Evolutionary conservation across 768 basidiomycete genomes (phyloP).

Genomic region (Boletus reticulatus): DNA sequence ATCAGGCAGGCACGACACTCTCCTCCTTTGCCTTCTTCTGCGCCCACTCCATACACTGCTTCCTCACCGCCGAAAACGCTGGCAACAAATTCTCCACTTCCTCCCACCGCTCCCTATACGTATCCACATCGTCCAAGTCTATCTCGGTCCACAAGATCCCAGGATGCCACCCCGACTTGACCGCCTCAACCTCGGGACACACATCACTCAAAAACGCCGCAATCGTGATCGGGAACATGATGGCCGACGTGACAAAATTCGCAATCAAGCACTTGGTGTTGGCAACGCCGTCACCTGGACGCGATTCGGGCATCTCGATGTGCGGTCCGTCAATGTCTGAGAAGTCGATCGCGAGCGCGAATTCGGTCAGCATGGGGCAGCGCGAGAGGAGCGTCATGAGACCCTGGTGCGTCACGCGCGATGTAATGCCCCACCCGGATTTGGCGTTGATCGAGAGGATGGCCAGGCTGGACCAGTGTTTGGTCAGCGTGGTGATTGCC

Average conservation of each 20-base stretch:
- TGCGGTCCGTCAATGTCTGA: conserved; percentile 10
- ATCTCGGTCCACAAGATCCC: not conserved
- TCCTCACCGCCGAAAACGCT: conserved; percentile 20
- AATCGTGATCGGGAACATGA: conserved; percentile 15
- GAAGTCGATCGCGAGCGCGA: conserved; percentile 25
- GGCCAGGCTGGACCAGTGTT: conserved; percentile 20
- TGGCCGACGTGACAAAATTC: conserved; percentile 22
- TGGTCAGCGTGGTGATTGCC: conserved; percentile 15
- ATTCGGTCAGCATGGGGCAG: conserved; percentile 4
- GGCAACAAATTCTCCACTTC: conserved; percentile 24
- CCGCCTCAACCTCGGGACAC: conserved; percentile 14
- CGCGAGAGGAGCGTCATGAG: conserved; percentile 19
- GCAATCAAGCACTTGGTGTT: conserved; percentile 7
- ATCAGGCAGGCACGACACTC: not conserved
- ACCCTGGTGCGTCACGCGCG: conserved; percentile 21
- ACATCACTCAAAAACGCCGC: conserved; percentile 28
- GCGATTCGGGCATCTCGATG: not conserved
- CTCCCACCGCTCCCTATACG: conserved; percentile 18
- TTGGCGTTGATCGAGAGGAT: conserved; percentile 14
- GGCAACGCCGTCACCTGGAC: conserved; percentile 9
- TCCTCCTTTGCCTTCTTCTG: not conserved
- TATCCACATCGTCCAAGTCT: conserved; percentile 7
- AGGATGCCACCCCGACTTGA: conserved; percentile 16
- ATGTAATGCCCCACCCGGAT: conserved; percentile 18
- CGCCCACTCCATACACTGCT: conserved; percentile 13